Evolutionary conservation across 2,329 filamentous ascomycete genomes (phyloP), one percentile per base, ranked within the genome.

Genomic region (Pseudogymnoascus sp.): DNA sequence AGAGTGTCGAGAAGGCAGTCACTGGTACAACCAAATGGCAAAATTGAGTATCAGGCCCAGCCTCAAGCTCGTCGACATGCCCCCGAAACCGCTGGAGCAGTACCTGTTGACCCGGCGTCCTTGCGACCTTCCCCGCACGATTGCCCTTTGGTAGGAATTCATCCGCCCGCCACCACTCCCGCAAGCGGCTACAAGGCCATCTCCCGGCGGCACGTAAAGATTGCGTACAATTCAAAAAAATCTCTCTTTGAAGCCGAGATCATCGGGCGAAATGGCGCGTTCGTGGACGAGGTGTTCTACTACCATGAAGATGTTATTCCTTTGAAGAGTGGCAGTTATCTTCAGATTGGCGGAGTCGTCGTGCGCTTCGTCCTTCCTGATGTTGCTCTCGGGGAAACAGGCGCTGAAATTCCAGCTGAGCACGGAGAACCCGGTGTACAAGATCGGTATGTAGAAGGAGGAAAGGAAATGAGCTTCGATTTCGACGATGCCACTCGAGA

Each of bases 391-490:
- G 83, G 83, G 15, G 78, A 79, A 63, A 84, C 82, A 2, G 84
- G 83, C 35, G 83, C 82, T 4, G 83, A 87, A 65, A 78, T 82
- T 58, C 69, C 72, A 45, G 66, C 69, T 1, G 76, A 77, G 29
- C 72, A 79, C 15, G 80, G 83, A 61, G 77, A 79, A 48, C 73
- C 74, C 3, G 75, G 76, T 31, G 77, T 75, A 55, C 80, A 79
- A 64, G 78, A 75, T 66, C 75, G 77, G 33, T 79, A 81, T 67
- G 80, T 79, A 7, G 78, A 82, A 60, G 82, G 82, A 35, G 83
- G 83, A 61, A 87, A 87, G 70, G 81, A 86, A 66, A 90, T 90
- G 85, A 89, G 86, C 71, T 87, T 89, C 65, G 85, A 87, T 61
- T 90, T 90, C 68, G 85, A 88, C 69, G 82, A 83, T 69, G 80